These are phyloP conservation scores for Pseudocercospora vitis DNA, from an alignment of 2,329 filamentous ascomycete species.

Conservation along the genomic window DNA sequence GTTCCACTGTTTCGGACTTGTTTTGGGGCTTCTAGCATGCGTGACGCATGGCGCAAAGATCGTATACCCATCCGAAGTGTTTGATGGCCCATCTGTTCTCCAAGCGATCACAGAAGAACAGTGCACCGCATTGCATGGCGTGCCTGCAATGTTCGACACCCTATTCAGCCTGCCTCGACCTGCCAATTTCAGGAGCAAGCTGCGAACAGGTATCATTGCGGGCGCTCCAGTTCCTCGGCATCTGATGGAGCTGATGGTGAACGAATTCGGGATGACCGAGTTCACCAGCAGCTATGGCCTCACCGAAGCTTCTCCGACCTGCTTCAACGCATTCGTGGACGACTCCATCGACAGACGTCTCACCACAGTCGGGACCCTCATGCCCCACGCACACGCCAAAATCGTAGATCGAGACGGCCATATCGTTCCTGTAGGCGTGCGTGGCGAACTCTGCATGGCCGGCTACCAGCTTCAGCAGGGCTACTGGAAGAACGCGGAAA, in stretches of 20 bases:
- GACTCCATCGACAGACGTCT: slow-evolving; percentile 66
- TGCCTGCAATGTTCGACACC: slow-evolving; percentile 80
- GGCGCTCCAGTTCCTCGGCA: slow-evolving; percentile 73
- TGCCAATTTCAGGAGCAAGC: slow-evolving; percentile 44
- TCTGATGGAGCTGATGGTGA: slow-evolving; percentile 72
- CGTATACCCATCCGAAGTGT: slow-evolving; percentile 72
- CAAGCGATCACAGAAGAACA: slow-evolving; percentile 56
- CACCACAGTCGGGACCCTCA: slow-evolving; percentile 72
- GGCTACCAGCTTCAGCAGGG: slow-evolving; percentile 72
- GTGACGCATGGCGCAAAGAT: slow-evolving; percentile 75
- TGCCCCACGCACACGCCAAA: slow-evolving; percentile 73
- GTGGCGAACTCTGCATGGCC: slow-evolving; percentile 74
- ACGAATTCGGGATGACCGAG: slow-evolving; percentile 72
- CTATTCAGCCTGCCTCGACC: slow-evolving; percentile 54
- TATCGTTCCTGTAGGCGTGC: slow-evolving; percentile 64
- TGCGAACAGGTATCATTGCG: slow-evolving; percentile 76
- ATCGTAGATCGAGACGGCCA: slow-evolving; percentile 69
- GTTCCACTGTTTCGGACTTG: slow-evolving; percentile 83
- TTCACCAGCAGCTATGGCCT: slow-evolving; percentile 61
- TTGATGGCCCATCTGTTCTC: slow-evolving; percentile 67
- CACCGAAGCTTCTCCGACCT: slow-evolving; percentile 76
- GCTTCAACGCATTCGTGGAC: slow-evolving; percentile 76
- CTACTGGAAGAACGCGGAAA: slow-evolving; percentile 67
- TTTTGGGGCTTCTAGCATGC: slow-evolving; percentile 70
- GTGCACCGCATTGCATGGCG: slow-evolving; percentile 71